phyloP scores from a whole-genome alignment of 2,329 filamentous ascomycete species.

The Atkinsonella hypoxylon region DNA sequence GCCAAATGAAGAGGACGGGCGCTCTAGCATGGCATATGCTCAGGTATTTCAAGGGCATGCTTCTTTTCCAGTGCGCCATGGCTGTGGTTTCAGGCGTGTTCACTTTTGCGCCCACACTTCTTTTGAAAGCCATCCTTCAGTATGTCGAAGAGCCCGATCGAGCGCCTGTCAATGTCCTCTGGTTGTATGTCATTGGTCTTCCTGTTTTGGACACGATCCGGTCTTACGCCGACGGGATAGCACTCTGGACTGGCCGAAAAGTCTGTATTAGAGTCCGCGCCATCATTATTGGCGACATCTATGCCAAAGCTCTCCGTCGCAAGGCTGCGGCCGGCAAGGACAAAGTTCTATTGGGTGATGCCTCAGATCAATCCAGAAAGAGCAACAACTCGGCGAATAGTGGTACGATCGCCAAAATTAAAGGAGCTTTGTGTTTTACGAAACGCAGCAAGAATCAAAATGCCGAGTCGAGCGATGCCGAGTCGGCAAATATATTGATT shows the following conservation, averaged over 20 bases:
- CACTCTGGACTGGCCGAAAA: constrained; percentile 86
- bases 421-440: constrained; percentile 47
- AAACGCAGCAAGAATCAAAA: constrained; percentile 40
- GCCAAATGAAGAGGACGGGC: constrained; percentile 72
- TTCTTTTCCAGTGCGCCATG: constrained; percentile 70
- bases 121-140: constrained; percentile 83
- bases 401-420: constrained; percentile 36
- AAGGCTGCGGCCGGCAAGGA: constrained; percentile 75
- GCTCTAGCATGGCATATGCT: constrained; percentile 69
- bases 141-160: constrained; percentile 76
- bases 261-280: constrained; percentile 88
- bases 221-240: constrained; percentile 73
- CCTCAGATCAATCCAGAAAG: constrained; percentile 25
- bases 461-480: constrained; percentile 19
- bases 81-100: constrained; percentile 70
- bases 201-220: constrained; percentile 73
- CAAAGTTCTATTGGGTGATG: constrained; percentile 52
- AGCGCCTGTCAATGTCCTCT: constrained; percentile 76
- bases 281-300: constrained; percentile 94
- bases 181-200: constrained; percentile 88
- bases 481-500: constrained; percentile 23
- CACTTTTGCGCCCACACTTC: constrained; percentile 81
- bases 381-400: constrained; percentile 22
- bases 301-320: constrained; percentile 84
- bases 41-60: constrained; percentile 66